Conservation (phyloP, 2,329 filamentous ascomycete genomes). For the Hypomyces rosellus region DNA sequence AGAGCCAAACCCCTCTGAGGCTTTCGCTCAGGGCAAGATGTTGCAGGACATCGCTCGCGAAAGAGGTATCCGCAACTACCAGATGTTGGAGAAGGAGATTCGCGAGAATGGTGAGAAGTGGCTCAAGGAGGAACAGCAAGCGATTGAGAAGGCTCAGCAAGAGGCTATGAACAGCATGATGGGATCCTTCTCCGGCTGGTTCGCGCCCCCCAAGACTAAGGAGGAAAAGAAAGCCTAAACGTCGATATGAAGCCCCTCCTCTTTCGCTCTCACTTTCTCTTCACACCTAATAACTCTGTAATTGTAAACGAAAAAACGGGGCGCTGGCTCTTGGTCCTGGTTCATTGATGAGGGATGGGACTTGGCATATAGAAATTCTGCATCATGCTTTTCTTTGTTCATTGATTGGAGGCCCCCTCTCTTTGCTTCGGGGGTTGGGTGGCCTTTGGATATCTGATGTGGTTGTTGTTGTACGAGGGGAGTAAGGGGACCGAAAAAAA, state of each 20-base stretch:
- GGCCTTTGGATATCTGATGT: background rate
- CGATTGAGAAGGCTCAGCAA: conserved; percentile 83
- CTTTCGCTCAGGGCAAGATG: conserved; percentile 91
- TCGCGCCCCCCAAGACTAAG: conserved; percentile 16
- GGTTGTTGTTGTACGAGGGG: background rate
- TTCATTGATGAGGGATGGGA: conserved; percentile 1
- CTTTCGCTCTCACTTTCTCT: conserved; percentile 5
- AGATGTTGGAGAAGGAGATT: conserved; percentile 84
- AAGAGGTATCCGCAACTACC: conserved; percentile 83
- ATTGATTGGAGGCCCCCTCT: too few species aligned
- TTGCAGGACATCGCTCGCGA: conserved; percentile 90
- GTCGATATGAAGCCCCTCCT: conserved; percentile 1
- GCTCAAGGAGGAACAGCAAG: conserved; percentile 85
- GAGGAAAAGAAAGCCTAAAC: background rate
- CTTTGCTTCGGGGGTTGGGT: background rate
- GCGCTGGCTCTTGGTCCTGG: background rate
- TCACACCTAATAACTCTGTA: conserved; percentile 8
- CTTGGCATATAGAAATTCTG: conserved; percentile 10
- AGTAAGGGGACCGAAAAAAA: background rate
- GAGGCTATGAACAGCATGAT: conserved; percentile 93
- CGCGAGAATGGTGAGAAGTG: conserved; percentile 90
- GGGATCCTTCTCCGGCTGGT: conserved; percentile 51
- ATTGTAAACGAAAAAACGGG: conserved; percentile 8
- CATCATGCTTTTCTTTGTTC: conserved; percentile 1
- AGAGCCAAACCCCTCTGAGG: conserved; percentile 66